Evolutionary conservation across 805 yeast genomes (phyloP).

Genomic region (Yamadazyma laniorum): DNA sequence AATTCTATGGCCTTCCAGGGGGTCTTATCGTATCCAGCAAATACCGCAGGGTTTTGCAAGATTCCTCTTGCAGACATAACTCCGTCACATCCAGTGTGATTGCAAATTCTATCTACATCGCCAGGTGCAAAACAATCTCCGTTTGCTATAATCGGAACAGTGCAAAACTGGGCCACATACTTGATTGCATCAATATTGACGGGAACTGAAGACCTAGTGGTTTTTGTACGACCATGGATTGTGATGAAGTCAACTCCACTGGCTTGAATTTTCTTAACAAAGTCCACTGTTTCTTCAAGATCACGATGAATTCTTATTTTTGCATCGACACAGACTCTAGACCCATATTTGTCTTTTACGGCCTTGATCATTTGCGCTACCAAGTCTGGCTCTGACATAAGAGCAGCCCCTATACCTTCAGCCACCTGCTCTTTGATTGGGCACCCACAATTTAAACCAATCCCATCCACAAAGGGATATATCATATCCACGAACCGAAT

Average conservation of each 20-base stretch:
- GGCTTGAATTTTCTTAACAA: conserved; percentile 70
- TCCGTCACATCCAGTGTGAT: conserved; percentile 78
- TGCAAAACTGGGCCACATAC: conserved; percentile 51
- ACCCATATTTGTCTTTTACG: conserved; percentile 74
- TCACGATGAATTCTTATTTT: conserved; percentile 87
- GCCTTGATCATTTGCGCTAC: conserved; percentile 83
- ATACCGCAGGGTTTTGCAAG: conserved; percentile 81
- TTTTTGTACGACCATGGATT: conserved; percentile 88
- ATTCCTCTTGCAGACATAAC: conserved; percentile 95
- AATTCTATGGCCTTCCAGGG: conserved; percentile 92
- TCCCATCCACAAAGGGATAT: conserved; percentile 87
- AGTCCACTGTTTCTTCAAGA: conserved; percentile 64
- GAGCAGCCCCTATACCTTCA: conserved; percentile 96
- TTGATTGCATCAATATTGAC: conserved; percentile 82
- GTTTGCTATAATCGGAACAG: conserved; percentile 88
- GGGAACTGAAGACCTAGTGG: conserved; percentile 80
- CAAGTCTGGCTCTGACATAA: conserved; percentile 78
- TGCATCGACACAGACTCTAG: conserved; percentile 75
- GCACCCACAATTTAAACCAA: conserved; percentile 96
- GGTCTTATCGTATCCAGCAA: conserved; percentile 66
- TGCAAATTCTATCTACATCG: conserved; percentile 64
- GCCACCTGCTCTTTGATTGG: conserved; percentile 93
- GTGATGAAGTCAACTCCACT: conserved; percentile 94
- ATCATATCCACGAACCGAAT: conserved; percentile 83
- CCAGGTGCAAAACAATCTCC: conserved; percentile 82